Base-by-base conservation (phyloP, 2,329 filamentous ascomycete genomes). In the Domatiomyces globalis region DNA sequence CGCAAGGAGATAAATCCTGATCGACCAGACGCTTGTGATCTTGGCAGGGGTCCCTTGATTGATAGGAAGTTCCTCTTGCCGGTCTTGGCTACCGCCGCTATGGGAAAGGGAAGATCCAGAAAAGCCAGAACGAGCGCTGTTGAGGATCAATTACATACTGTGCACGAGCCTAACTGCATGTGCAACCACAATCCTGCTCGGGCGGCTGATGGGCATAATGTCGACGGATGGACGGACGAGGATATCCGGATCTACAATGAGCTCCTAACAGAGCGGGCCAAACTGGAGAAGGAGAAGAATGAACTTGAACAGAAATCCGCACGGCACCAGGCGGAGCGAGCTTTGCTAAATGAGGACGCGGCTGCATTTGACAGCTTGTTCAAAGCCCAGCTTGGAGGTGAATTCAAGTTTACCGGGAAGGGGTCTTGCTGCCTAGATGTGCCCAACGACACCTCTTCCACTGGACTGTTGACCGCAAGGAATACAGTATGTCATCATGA, bases 161-260 rank as follows among this genome's bases (percentile, higher is more conserved):
- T 17, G 8, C 20, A 47, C 25, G 20, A 25, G 27, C 27, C 45
- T 12, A 5, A 27, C 17, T 47, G n/a, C 42, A 17, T 22, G 54
- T 52, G 42, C 48, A 33, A 18, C 47, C 48, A 12, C 18, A 36
- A 19, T 48, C 44, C n/a, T 39, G 22, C 46, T 43, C 46, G 47
- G 46, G 57, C 57, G 27, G 53, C 54, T 9, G 57, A 59, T 49
- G 57, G 57, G 6, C 54, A 57, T 29, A 57, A 59, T 48, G 57
- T 59, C 15, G 54, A 57, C 25, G 57, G 57, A 12, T 59, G 57
- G 57, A 53, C 57, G 9, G 52, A 57, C n/a, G 53, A 55, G 39
- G 55, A 59, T 43, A 59, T 59, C 36, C 52, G 50, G 36, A 57
- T 53, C 48, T 59, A 59, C 45, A 59, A 59, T 25, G 55, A 59